Percentiles rank a stretch among this genome's conserved stretches.
Conservation (phyloP, 2,329 filamentous ascomycete species). For the Cercospora beticola region DNA sequence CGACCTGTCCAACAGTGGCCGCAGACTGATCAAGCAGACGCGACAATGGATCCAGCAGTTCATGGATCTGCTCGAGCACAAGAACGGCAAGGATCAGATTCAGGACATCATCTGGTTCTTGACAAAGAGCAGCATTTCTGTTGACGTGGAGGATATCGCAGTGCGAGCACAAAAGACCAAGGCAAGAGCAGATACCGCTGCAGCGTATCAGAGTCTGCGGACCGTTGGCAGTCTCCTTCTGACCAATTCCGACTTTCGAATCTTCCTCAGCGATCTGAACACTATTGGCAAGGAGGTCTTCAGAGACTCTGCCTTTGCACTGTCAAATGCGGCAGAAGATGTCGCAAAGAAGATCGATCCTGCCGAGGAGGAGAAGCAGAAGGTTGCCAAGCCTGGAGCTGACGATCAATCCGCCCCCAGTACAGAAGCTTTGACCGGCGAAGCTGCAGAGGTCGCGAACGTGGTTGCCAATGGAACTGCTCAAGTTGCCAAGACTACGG, state of each 20-base stretch:
- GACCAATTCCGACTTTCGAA: conserved; percentile 85
- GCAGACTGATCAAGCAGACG: conserved; percentile 67
- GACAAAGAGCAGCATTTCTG: conserved; percentile 66
- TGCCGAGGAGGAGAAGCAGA: conserved; percentile 59
- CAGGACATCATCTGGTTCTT: conserved; percentile 91
- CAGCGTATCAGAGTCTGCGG: conserved; percentile 76
- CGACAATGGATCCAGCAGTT: conserved; percentile 75
- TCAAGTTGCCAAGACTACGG: conserved; percentile 57
- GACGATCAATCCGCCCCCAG: conserved; percentile 56
- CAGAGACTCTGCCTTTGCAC: conserved; percentile 75
- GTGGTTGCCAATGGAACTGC: conserved; percentile 48
- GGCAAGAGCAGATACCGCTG: conserved; percentile 68
- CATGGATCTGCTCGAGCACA: conserved; percentile 77
- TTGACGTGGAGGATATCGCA: conserved; percentile 66
- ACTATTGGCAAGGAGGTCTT: conserved; percentile 81
- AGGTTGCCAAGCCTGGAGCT: conserved; percentile 52
- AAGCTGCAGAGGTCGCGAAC: conserved; percentile 47
- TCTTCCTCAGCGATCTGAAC: conserved; percentile 78
- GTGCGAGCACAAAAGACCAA: conserved; percentile 62
- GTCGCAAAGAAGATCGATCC: conserved; percentile 73
- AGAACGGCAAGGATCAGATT: conserved; percentile 80
- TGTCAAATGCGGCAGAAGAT: conserved; percentile 73
- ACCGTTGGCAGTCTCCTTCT: conserved; percentile 83
- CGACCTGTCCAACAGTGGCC: conserved; percentile 75
- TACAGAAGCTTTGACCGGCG: conserved; percentile 59